These are phyloP conservation scores for Ramularia endophylla DNA, from an alignment of 2,329 filamentous ascomycete species.

Conservation along the genomic window DNA sequence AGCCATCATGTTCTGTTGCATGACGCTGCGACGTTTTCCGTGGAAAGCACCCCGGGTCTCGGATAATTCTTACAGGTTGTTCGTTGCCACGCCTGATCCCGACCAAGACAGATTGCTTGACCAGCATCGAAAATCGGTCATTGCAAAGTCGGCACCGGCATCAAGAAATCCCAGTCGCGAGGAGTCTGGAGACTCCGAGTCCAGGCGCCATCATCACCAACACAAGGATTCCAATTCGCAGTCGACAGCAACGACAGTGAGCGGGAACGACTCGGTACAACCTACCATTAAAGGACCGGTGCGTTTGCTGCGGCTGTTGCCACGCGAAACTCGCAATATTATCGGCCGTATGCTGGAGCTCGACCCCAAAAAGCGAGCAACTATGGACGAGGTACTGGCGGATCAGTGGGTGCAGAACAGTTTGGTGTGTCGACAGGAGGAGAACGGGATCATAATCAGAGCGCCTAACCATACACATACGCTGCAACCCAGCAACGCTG, in stretches of 20 bases:
- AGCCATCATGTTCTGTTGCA: conserved; percentile 98
- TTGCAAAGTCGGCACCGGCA: conserved; percentile 35
- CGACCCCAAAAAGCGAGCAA: conserved; percentile 75
- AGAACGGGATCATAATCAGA: conserved; percentile 64
- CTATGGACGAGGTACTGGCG: conserved; percentile 75
- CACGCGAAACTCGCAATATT: conserved; percentile 82
- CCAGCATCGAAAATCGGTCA: conserved; percentile 20
- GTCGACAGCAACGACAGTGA: conserved; percentile 29
- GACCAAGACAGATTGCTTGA: conserved; percentile 42
- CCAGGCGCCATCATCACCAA: conserved; percentile 27
- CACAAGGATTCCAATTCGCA: conserved; percentile 21
- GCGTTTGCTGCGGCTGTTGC: conserved; percentile 79
- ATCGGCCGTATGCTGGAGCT: conserved; percentile 90
- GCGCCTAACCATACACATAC: conserved; percentile 78
- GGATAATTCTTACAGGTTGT: conserved; percentile 93
- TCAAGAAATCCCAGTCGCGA: conserved; percentile 33
- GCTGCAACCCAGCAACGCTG: conserved; percentile 41
- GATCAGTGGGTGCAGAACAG: conserved; percentile 89
- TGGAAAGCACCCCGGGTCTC: conserved; percentile 92
- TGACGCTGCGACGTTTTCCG: conserved; percentile 89
- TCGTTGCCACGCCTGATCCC: conserved; percentile 76
- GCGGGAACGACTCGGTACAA: conserved; percentile 22
- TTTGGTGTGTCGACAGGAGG: conserved; percentile 73
- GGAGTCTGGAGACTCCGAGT: conserved; percentile 11
- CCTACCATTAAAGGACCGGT: conserved; percentile 82